Evolutionary conservation across 106 monocot species (phyloP).

Genomic region (Cymbidium sinense): DNA sequence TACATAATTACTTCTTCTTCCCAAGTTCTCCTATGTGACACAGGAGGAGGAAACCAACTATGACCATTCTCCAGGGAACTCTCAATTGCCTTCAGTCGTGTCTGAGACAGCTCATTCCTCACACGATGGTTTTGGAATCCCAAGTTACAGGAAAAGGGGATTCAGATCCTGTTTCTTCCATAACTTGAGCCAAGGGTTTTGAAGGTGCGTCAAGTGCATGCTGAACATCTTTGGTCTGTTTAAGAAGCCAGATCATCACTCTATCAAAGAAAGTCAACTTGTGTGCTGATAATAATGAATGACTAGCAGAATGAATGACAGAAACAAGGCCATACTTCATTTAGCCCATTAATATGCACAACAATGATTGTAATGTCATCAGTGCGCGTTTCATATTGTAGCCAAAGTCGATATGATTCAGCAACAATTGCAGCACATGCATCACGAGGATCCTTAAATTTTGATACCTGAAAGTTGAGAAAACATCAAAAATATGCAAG

Average conservation of each 20-base stretch:
- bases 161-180: conserved; percentile 58
- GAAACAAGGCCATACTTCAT: conserved; percentile 51
- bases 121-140: conserved; percentile 46
- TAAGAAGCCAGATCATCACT: conserved; percentile 13
- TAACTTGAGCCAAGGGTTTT: conserved; percentile 36
- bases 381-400: conserved; percentile 97
- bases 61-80: conserved; percentile 82
- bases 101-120: conserved; percentile 78
- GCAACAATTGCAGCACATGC: conserved; percentile 97
- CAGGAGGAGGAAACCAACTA: conserved; percentile 75
- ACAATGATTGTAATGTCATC: conserved; percentile 98
- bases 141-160: conserved; percentile 38
- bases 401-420: conserved; percentile 95
- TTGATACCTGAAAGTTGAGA: conserved; percentile 64
- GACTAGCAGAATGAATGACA: background rate
- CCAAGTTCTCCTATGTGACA: conserved; percentile 89
- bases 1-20: conserved; percentile 86
- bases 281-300: background rate
- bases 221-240: conserved; percentile 36
- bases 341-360: conserved; percentile 81
- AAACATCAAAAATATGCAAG: background rate
- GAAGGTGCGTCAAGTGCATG: conserved; percentile 12
- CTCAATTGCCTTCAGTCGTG: conserved; percentile 77
- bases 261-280: background rate
- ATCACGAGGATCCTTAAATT: conserved; percentile 91